A percentile compares a stretch with the other conserved stretches of the same genome.
Conservation (phyloP, 768 basidiomycete genomes). For the Mycena vitilis region DNA sequence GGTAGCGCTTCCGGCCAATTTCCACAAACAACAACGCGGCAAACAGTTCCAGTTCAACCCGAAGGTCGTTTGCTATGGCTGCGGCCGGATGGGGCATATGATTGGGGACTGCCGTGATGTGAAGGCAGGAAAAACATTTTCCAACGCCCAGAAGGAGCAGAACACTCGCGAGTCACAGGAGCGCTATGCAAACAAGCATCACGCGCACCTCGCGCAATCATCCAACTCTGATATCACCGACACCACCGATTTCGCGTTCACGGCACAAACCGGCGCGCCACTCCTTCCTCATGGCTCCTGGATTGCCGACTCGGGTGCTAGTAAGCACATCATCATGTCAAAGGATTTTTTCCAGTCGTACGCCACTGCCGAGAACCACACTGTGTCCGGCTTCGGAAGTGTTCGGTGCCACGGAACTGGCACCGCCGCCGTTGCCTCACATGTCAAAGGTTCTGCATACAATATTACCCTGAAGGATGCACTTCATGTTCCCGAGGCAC, state of each 20-base stretch:
- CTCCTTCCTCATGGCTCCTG: slow-evolving; percentile 5
- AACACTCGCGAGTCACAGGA: slow-evolving; percentile 19
- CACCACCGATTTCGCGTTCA: slow-evolving; percentile 20
- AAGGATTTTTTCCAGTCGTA: slow-evolving; percentile 9
- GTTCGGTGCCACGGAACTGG: slow-evolving; percentile 14
- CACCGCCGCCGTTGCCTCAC: slow-evolving; percentile 13
- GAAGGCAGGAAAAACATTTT: no score
- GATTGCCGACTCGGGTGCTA: slow-evolving; percentile 20
- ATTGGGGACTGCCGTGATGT: no score
- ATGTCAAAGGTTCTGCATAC: slow-evolving; percentile 12
- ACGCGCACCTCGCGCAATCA: not conserved
- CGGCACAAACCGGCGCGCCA: slow-evolving; percentile 6
- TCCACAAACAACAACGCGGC: not conserved
- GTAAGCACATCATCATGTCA: slow-evolving; percentile 7
- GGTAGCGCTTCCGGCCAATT: not conserved
- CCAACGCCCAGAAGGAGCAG: slow-evolving; percentile 14
- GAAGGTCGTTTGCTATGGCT: not conserved
- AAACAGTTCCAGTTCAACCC: slow-evolving; percentile 22
- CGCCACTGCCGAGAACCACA: not conserved
- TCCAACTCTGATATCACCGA: not conserved
- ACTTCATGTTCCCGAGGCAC: slow-evolving; percentile 21
- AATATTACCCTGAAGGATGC: not conserved
- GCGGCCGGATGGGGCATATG: no score
- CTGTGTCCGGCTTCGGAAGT: slow-evolving; percentile 6
- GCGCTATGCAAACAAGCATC: slow-evolving; percentile 15